Base-by-base conservation (phyloP, 2,329 filamentous ascomycete genomes). In the Aotearoamyces nothofagi region DNA sequence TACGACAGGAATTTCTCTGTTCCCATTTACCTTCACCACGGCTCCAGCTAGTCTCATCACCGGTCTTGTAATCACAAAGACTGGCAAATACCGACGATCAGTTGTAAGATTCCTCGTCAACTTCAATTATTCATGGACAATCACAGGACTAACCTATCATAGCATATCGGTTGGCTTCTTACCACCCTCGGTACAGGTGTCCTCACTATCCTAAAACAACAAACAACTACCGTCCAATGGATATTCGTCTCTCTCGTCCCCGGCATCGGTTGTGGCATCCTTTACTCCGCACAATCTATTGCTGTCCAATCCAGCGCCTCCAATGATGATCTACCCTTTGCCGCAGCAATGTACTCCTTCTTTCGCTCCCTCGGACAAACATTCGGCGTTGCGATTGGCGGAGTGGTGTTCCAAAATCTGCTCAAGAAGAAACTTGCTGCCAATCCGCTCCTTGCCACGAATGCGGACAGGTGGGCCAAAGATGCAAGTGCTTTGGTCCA, bases 341-440 rank as follows among this genome's bases (percentile, higher is more conserved):
- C 69, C 0, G 63, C 65, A 1, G 72, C 67, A 8, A 67, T 80
- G 55, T 78, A 74, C 51, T 66, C 63, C 30, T 81, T 82, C 55
- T 62, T 73, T 40, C 64, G 72, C 9, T 62, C 66, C 2, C 61
- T 79, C 14, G 76, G 76, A 1, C 71, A 78, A 44, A 60, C 66
- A 0, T 51, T 79, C 7, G 75, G 75, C 14, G 68, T 80, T 3
- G 72, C 75, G 2, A 58, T 78, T 29, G 69, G 70, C 2, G 74
- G 76, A 3, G 70, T 75, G 17, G 62, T 78, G 30, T 80, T 81
- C 52, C 73, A 81, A 49, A 81, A 79, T 38, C 58, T 61, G 32
- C 42, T 49, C 20, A 43, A 40, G 22, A 24, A 37, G 14, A 47
- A 48, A 27, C 29, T 49, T 3, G 29, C 39, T 9, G 5, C 20